These are phyloP conservation scores for Termitomyces sp. DNA, from an alignment of 768 basidiomycete genomes.

Conservation along the genomic window DNA sequence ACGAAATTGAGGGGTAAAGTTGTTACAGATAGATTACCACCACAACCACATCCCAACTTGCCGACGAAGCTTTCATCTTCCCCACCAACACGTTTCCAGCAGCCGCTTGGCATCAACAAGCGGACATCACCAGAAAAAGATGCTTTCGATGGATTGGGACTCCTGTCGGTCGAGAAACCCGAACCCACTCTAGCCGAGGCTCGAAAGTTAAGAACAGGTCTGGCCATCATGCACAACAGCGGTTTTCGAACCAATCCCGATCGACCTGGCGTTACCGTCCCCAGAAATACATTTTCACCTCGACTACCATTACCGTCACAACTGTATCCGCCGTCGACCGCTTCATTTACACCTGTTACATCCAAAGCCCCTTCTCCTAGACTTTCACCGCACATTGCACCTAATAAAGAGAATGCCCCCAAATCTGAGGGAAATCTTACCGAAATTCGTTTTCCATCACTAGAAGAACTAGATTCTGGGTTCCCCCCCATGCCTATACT, in stretches of 20 bases:
- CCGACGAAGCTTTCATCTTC: conserved; percentile 11
- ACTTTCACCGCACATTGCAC: conserved; percentile 20
- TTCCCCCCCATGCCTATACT: conserved; percentile 28
- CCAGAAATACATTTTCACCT: conserved; percentile 31
- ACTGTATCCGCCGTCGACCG: conserved; percentile 25
- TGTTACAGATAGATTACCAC: conserved; percentile 24
- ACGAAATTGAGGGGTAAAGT: conserved; percentile 53
- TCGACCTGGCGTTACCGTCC: conserved; percentile 17
- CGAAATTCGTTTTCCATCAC: conserved; percentile 80
- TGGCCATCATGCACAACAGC: conserved; percentile 47
- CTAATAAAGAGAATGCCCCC: conserved; percentile 25
- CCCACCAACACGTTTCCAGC: conserved; percentile 1
- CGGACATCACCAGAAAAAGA: conserved; percentile 41
- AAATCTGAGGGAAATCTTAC: conserved; percentile 40
- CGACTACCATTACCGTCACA: conserved; percentile 21
- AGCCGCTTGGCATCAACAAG: conserved; percentile 7
- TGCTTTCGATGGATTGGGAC: conserved; percentile 74
- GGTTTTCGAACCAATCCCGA: conserved; percentile 26
- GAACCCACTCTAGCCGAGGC: conserved; percentile 75
- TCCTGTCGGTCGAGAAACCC: conserved; percentile 38
- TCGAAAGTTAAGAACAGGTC: conserved; percentile 63
- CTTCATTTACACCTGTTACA: conserved; percentile 24
- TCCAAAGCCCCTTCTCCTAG: conserved; percentile 25
- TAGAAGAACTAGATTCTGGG: conserved; percentile 75
- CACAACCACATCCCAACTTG: conserved; percentile 13